Evolutionary conservation across 2,329 filamentous ascomycete species (phyloP).

Genomic region (Talaromyces sp.): DNA sequence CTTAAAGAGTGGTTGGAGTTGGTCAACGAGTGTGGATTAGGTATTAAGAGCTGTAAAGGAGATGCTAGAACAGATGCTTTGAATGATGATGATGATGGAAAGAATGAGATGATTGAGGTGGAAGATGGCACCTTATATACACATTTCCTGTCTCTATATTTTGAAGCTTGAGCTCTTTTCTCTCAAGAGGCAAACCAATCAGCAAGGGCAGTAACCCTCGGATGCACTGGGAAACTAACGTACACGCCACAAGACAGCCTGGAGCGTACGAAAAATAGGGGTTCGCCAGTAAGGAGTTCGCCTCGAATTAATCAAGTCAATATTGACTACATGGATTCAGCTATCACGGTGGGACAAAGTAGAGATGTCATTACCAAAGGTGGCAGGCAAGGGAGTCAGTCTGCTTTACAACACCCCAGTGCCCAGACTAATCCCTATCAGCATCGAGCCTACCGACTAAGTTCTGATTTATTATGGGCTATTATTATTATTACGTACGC

Average conservation of each 20-base stretch:
- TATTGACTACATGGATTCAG: background rate
- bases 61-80: background rate
- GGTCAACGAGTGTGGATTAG: conserved; percentile 11
- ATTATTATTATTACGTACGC: background rate
- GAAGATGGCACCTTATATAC: background rate
- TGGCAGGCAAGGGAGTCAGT: background rate
- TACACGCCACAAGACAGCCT: background rate
- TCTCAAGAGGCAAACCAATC: background rate
- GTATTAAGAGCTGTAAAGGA: conserved; percentile 2
- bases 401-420: background rate
- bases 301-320: background rate
- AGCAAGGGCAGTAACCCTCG: background rate
- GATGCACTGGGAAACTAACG: background rate
- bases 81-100: background rate
- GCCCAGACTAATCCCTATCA: background rate
- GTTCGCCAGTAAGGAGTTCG: background rate
- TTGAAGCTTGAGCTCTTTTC: background rate
- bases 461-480: background rate
- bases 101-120: background rate
- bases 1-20: conserved; percentile 12
- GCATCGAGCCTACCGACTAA: background rate
- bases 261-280: background rate
- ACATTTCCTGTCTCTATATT: background rate
- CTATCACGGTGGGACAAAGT: background rate
- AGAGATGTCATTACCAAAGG: background rate